Evolutionary conservation across 169 alveolate species (phyloP).

Genomic region (Eimeria brunetti): DNA sequence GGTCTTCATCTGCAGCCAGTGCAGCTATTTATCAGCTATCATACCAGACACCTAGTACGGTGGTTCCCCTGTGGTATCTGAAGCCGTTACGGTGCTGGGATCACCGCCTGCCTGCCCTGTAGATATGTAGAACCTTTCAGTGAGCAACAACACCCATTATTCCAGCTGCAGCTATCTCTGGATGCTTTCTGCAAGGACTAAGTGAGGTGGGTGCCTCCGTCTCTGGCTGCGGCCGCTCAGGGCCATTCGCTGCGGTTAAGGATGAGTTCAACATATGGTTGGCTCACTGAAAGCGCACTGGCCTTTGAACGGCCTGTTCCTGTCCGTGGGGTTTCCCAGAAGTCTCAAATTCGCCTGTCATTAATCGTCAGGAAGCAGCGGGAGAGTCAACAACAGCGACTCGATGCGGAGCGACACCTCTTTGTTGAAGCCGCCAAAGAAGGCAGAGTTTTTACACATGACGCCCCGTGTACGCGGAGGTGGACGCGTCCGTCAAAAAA

Average conservation of each 20-base stretch:
- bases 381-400: conserved; percentile 40
- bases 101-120: not conserved
- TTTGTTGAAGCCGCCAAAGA: conserved; percentile 58
- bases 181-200: not conserved
- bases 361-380: conserved; percentile 31
- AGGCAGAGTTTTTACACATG: conserved; percentile 56
- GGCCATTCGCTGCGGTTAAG: too few species aligned
- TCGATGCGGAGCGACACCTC: conserved; percentile 26
- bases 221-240: not conserved
- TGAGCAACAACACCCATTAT: not conserved
- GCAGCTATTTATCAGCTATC: not conserved
- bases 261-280: conserved; percentile 69
- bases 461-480: conserved; percentile 61
- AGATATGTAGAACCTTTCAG: not conserved
- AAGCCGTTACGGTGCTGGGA: not conserved
- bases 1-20: not conserved
- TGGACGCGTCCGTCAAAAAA: conserved; percentile 65
- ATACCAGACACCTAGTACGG: not conserved
- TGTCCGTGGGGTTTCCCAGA: conserved; percentile 27
- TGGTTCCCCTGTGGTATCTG: not conserved
- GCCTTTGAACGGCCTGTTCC: conserved; percentile 65
- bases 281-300: conserved; percentile 74
- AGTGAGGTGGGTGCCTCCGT: not conserved
- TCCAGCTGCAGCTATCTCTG: not conserved
- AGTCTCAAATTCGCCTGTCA: conserved; percentile 49